Evolutionary conservation across 768 basidiomycete genomes (phyloP), one percentile per base, ranked within the genome.

Genomic region (Termitomyces sp.): DNA sequence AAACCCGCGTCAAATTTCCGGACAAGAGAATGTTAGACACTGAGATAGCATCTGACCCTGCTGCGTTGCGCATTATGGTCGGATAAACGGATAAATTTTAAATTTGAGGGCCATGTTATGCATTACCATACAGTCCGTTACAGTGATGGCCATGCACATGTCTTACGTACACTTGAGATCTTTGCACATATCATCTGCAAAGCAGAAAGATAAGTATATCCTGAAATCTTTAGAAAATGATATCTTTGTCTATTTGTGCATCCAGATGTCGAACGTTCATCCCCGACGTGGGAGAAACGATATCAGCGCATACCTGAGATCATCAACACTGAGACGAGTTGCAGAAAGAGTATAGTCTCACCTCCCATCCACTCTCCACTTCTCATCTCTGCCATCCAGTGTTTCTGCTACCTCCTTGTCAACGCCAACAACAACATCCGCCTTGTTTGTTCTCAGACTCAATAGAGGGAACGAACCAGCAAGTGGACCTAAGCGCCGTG

Each of bases 371-470:
- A 88, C 81, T 55, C 91, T 77, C 94, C 94, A 96, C 61, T 84
- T 86, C 68, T 84, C 83, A 7, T 78, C 87, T 50, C 78, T 81
- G 35, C 73, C 73, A 67, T 94, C 90, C 3, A 96, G 75, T 54
- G 79, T 76, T 62, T 90, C 88, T 0, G 85, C 92, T 1, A 86
- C 75, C 0, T 87, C 88, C 65, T 85, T 79, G 1, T 81, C 75
- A 3, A 99, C 79, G 0, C 94, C 96, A 28, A 92, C 93, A 7
- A 88, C 90, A 2, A 97, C 94, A 69, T 98, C 95, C 0, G 96
- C 96, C 73, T 99, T 99, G 79, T 90, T 93, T 1, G 96, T 98
- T 18, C 96, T 83, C 61, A 98, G 75, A 68, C 92, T 93, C 28
- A 98, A 75, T 8, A 97, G 70, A 0, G 91, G 89, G 75, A 96